Conservation (phyloP, 371 early-diverging fungal genomes). For the Umbelopsis sp. region DNA sequence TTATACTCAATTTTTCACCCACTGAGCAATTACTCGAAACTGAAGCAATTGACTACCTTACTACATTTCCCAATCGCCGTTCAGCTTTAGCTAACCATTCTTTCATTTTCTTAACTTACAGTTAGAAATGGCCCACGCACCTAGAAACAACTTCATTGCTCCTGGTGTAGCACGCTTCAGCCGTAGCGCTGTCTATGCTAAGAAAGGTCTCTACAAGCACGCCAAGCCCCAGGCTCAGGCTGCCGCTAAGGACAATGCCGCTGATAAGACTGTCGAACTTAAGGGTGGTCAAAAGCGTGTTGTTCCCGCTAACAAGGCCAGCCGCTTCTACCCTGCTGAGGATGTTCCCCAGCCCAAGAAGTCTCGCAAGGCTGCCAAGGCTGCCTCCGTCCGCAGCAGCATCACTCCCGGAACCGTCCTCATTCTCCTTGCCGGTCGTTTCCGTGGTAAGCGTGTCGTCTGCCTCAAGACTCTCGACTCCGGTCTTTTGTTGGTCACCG, state of each 20-base stretch:
- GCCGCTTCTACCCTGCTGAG: slow-evolving; percentile 88
- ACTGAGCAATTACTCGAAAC: too few relatives aligned
- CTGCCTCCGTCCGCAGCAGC: slow-evolving; percentile 79
- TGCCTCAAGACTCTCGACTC: slow-evolving; percentile 96
- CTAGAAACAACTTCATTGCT: slow-evolving; percentile 79
- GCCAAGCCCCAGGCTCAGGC: slow-evolving; percentile 62
- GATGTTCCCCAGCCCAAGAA: slow-evolving; percentile 80
- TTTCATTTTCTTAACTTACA: slow-evolving; percentile 15
- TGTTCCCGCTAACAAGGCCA: slow-evolving; percentile 74
- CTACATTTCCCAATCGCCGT: background rate
- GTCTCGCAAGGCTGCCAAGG: slow-evolving; percentile 80
- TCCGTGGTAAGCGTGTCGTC: slow-evolving; percentile 98
- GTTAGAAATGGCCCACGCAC: slow-evolving; percentile 61
- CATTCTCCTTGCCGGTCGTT: slow-evolving; percentile 95
- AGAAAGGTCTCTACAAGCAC: slow-evolving; percentile 86
- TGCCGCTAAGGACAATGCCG: slow-evolving; percentile 54
- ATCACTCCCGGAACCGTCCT: slow-evolving; percentile 98
- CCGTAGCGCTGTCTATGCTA: slow-evolving; percentile 80
- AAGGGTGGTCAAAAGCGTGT: slow-evolving; percentile 79
- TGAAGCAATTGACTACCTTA: background rate
- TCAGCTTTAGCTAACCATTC: background rate
- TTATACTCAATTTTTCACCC: too few relatives aligned
- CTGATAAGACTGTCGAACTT: slow-evolving; percentile 74
- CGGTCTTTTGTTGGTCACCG: slow-evolving; percentile 96
- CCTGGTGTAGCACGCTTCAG: slow-evolving; percentile 85